Conservation (phyloP, 345 rosid genomes). For the Acer saccharum region DNA sequence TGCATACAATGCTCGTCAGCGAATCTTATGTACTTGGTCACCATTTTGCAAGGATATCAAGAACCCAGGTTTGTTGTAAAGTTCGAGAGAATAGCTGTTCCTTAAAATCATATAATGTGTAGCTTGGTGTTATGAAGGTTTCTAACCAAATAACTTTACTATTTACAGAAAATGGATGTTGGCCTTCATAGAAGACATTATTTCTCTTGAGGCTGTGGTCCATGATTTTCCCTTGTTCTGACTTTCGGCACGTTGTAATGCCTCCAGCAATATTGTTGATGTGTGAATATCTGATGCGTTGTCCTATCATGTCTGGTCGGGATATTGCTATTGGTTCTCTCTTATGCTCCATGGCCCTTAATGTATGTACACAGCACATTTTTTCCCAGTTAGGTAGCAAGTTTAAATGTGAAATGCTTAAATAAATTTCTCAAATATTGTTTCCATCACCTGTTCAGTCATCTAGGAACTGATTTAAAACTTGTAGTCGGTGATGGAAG, state of each 20-base stretch:
- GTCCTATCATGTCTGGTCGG: constrained; percentile 75
- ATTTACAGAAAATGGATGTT: constrained; percentile 67
- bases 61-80: constrained; percentile 57
- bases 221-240: constrained; percentile 92
- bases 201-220: constrained; percentile 91
- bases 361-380: constrained; percentile 45
- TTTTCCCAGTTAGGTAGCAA: background rate
- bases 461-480: background rate
- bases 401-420: background rate
- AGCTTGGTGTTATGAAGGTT: constrained; percentile 7
- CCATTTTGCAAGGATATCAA: constrained; percentile 77
- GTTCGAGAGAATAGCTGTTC: background rate
- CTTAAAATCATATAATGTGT: background rate
- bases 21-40: constrained; percentile 59
- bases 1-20: constrained; percentile 89
- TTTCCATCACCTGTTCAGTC: background rate
- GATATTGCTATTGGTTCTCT: constrained; percentile 87
- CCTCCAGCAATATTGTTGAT: constrained; percentile 80
- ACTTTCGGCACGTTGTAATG: constrained; percentile 91
- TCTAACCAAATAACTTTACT: background rate
- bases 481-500: constrained; percentile 4
- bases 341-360: constrained; percentile 80
- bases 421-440: background rate
- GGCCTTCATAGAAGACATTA: constrained; percentile 92
- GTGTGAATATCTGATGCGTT: constrained; percentile 95